Percentiles rank a stretch among this genome's conserved stretches.
Conservation (phyloP, 345 rosid genomes). For the Citrus reticulata region DNA sequence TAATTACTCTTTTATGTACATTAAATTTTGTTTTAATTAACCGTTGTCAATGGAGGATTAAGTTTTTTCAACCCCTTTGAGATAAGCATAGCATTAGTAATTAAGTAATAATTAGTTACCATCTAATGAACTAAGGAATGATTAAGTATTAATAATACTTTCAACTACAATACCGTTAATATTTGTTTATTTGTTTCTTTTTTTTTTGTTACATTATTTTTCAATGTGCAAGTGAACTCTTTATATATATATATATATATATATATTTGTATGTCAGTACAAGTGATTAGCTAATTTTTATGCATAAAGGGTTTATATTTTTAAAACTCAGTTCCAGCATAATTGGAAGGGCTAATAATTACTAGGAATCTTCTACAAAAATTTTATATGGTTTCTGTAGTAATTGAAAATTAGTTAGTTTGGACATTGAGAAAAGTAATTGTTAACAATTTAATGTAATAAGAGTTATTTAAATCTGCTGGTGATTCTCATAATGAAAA, state of each 20-base stretch:
- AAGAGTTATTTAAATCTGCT: not conserved
- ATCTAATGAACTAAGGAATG: not conserved
- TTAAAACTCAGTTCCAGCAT: constrained; percentile 28
- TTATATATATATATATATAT: constrained; percentile 1
- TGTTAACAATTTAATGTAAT: constrained; percentile 1
- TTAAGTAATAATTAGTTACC: not conserved
- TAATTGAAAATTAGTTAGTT: not conserved
- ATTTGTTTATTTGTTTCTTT: not conserved
- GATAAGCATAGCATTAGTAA: not conserved
- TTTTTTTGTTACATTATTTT: not conserved
- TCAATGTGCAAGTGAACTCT: constrained; percentile 5
- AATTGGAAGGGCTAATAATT: constrained; percentile 29
- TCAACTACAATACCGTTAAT: not conserved
- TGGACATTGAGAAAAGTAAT: not conserved
- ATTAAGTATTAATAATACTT: not conserved
- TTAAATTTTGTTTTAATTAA: not conserved
- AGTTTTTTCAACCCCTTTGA: not conserved
- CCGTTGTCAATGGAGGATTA: not conserved
- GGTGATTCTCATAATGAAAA: constrained; percentile 3
- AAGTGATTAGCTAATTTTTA: not conserved
- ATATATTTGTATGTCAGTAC: not conserved
- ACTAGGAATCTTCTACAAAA: constrained; percentile 10
- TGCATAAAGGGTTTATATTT: not conserved
- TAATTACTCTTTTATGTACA: not conserved
- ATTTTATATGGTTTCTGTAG: not conserved